Conservation (phyloP, 192 early-diverging fungal species). For the Backusella luteola region DNA sequence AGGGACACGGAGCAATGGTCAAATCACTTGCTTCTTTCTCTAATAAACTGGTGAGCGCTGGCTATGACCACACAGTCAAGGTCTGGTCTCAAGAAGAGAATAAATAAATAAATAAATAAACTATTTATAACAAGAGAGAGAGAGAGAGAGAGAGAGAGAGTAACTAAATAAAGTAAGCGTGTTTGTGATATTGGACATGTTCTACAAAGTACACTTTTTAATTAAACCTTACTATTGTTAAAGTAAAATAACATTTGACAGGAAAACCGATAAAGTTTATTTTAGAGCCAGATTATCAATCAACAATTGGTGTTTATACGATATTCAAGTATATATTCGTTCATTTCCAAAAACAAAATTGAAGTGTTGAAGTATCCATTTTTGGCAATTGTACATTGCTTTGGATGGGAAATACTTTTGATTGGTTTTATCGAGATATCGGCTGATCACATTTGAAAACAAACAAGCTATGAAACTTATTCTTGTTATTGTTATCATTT, state of each 20-base stretch:
- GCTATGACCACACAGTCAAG: slow-evolving; percentile 60
- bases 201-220: not conserved
- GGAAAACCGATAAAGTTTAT: not conserved
- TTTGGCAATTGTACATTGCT: not conserved
- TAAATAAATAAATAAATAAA: not conserved
- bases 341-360: not conserved
- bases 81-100: slow-evolving; percentile 38
- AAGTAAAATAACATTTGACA: not conserved
- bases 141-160: not conserved
- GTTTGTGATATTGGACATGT: not conserved
- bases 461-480: too few relatives aligned
- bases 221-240: not conserved
- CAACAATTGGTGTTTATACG: too few relatives aligned
- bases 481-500: not conserved
- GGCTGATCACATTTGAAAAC: too few relatives aligned
- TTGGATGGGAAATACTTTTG: not conserved
- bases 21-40: slow-evolving; percentile 45
- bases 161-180: not conserved
- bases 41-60: slow-evolving; percentile 47
- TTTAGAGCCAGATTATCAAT: too few relatives aligned
- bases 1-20: slow-evolving; percentile 59
- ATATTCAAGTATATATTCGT: too few relatives aligned
- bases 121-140: not conserved
- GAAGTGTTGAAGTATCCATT: not conserved
- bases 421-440: too few relatives aligned